These are phyloP conservation scores for Tylopilus rubrobrunneus DNA, from an alignment of 768 basidiomycete genomes.

Conservation along the genomic window DNA sequence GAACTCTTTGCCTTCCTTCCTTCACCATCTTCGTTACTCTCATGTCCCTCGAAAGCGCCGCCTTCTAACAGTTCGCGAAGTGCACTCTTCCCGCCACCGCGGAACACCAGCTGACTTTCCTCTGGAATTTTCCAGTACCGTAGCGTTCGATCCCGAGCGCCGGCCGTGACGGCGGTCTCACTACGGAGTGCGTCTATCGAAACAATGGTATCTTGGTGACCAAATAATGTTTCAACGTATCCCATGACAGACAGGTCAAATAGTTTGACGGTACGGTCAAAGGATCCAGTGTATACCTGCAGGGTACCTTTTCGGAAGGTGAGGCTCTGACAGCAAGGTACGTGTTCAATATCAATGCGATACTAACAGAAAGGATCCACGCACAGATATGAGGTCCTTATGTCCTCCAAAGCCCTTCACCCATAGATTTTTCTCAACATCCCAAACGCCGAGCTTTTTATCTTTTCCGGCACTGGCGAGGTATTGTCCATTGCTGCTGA, in stretches of 20 bases:
- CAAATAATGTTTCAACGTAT: conserved; percentile 94
- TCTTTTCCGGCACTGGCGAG: conserved; percentile 89
- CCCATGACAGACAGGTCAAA: conserved; percentile 83
- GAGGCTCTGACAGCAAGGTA: conserved; percentile 46
- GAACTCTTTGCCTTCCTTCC: conserved; percentile 30
- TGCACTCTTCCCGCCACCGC: conserved; percentile 87
- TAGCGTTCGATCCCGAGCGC: conserved; percentile 86
- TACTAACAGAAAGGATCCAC: conserved; percentile 40
- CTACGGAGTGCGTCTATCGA: conserved; percentile 75
- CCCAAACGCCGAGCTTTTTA: conserved; percentile 81
- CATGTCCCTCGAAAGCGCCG: conserved; percentile 54
- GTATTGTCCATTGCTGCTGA: conserved; percentile 81
- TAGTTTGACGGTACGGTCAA: conserved; percentile 87
- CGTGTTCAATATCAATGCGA: background rate
- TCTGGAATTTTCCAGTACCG: conserved; percentile 97
- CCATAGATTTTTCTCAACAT: conserved; percentile 72
- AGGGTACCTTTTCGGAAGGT: conserved; percentile 76
- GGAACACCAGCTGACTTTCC: conserved; percentile 91
- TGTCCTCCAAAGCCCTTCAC: conserved; percentile 78
- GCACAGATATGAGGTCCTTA: conserved; percentile 63
- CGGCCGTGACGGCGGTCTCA: conserved; percentile 83
- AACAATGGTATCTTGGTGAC: conserved; percentile 88
- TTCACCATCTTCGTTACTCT: conserved; percentile 45
- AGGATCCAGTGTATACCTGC: conserved; percentile 66
- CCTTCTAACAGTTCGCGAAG: conserved; percentile 81